These are phyloP conservation scores for Lasiosphaeria hispida DNA, from an alignment of 495 filamentous ascomycete species.

Conservation along the genomic window DNA sequence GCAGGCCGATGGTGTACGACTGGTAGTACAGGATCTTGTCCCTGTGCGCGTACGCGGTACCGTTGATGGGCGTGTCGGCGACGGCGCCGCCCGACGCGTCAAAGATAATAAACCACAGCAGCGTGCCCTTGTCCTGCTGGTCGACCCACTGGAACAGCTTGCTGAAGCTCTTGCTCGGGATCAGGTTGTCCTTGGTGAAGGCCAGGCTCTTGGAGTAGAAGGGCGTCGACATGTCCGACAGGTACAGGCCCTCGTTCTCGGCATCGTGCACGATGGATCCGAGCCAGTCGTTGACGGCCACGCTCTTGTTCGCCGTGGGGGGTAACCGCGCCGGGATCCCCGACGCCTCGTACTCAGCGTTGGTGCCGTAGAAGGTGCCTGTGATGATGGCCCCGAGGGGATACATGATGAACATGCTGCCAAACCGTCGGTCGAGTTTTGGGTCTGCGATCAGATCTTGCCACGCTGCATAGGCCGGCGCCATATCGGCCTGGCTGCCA, in stretches of 20 bases:
- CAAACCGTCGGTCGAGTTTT: constrained; percentile 52
- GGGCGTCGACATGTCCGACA: constrained; percentile 42
- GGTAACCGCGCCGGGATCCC: constrained; percentile 48
- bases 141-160: constrained; percentile 54
- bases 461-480: constrained; percentile 39
- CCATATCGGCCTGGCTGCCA: constrained; percentile 42
- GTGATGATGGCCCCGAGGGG: constrained; percentile 51
- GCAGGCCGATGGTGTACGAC: constrained; percentile 54
- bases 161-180: constrained; percentile 38
- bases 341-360: constrained; percentile 47
- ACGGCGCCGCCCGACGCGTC: constrained; percentile 56
- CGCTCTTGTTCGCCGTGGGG: constrained; percentile 23
- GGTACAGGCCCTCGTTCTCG: constrained; percentile 46
- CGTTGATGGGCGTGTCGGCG: constrained; percentile 41
- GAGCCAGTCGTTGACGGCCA: constrained; percentile 57
- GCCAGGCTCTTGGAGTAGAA: constrained; percentile 57
- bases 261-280: constrained; percentile 48
- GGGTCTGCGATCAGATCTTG: constrained; percentile 50
- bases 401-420: constrained; percentile 49
- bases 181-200: constrained; percentile 46
- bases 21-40: constrained; percentile 59
- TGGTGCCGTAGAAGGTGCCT: constrained; percentile 52
- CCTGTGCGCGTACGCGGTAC: constrained; percentile 57
- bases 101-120: constrained; percentile 57
- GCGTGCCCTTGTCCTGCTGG: constrained; percentile 42